phyloP scores from a whole-genome alignment of 306 rosid genomes.

The Hippophae tibetana region DNA sequence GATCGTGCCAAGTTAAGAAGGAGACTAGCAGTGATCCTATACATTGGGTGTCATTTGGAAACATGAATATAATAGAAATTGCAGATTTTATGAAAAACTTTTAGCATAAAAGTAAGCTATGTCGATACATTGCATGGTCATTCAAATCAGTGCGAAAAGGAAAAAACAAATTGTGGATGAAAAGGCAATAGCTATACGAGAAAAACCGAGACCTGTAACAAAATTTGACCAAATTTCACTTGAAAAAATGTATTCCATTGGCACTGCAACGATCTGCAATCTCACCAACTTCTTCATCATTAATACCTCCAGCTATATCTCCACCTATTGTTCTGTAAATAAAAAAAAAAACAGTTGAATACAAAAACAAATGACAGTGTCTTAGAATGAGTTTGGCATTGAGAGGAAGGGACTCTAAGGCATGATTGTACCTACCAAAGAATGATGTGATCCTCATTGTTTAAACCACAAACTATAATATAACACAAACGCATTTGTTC shows the following conservation, averaged over 20 bases:
- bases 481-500: slow-evolving; percentile 63
- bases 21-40: too few relatives aligned
- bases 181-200: slow-evolving; percentile 5
- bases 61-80: too few relatives aligned
- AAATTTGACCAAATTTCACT: slow-evolving; percentile 1
- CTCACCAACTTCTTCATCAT: slow-evolving; percentile 20
- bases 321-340: slow-evolving; percentile 12
- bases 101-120: too few relatives aligned
- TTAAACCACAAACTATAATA: slow-evolving; percentile 43
- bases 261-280: slow-evolving; percentile 13
- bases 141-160: neutral
- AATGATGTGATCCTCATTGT: slow-evolving; percentile 18
- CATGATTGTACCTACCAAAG: slow-evolving; percentile 21
- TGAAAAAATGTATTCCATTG: slow-evolving; percentile 4
- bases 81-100: too few relatives aligned
- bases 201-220: slow-evolving; percentile 13
- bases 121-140: neutral
- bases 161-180: neutral
- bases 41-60: too few relatives aligned
- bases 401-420: slow-evolving; percentile 3
- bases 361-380: neutral
- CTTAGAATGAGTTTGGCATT: neutral
- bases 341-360: neutral
- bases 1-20: too few relatives aligned
- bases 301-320: slow-evolving; percentile 19